A percentile compares a stretch with the other conserved stretches of the same genome.
These are phyloP conservation scores for Fusarium sp. DNA, from an alignment of 2,329 filamentous ascomycete species.

Conservation along the genomic window DNA sequence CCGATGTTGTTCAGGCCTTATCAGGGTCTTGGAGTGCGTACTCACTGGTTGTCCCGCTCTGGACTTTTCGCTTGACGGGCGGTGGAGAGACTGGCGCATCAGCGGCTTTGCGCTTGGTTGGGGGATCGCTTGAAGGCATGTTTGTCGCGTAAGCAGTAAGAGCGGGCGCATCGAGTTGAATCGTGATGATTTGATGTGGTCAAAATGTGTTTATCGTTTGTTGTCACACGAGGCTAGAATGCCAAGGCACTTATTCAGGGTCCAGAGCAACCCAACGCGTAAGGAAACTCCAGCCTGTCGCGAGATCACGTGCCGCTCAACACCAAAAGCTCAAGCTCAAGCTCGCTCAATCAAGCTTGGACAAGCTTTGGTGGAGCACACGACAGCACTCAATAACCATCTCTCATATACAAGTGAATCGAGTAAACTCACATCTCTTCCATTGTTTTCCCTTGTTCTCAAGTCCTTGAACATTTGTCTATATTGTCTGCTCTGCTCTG, in stretches of 20 bases:
- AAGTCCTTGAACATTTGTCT: not conserved
- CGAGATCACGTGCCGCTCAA: slow-evolving; percentile 48
- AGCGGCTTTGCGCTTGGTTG: slow-evolving; percentile 51
- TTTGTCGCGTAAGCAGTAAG: slow-evolving; percentile 2
- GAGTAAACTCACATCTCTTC: not conserved
- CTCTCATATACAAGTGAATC: not conserved
- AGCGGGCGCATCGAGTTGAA: slow-evolving; percentile 27
- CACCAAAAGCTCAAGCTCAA: not conserved
- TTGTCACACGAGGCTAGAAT: slow-evolving; percentile 19
- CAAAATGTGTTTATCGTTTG: slow-evolving; percentile 2
- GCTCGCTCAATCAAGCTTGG: not conserved
- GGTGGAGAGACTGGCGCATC: slow-evolving; percentile 64
- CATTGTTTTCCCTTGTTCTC: not conserved
- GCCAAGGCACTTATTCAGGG: slow-evolving; percentile 25
- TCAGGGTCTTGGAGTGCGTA: not conserved
- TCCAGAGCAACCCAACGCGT: not conserved
- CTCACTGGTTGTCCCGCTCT: slow-evolving; percentile 64
- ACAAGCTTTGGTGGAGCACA: slow-evolving; percentile 23
- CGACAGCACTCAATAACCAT: not conserved
- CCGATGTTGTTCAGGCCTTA: slow-evolving; percentile 8
- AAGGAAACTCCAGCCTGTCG: slow-evolving; percentile 33
- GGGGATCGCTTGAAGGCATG: slow-evolving; percentile 44
- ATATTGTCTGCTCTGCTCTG: not conserved
- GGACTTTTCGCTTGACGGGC: slow-evolving; percentile 62
- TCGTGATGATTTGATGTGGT: slow-evolving; percentile 2